Evolutionary conservation across 2,329 filamentous ascomycete genomes (phyloP).

Genomic region (Davidsoniella neocaledoniae): DNA sequence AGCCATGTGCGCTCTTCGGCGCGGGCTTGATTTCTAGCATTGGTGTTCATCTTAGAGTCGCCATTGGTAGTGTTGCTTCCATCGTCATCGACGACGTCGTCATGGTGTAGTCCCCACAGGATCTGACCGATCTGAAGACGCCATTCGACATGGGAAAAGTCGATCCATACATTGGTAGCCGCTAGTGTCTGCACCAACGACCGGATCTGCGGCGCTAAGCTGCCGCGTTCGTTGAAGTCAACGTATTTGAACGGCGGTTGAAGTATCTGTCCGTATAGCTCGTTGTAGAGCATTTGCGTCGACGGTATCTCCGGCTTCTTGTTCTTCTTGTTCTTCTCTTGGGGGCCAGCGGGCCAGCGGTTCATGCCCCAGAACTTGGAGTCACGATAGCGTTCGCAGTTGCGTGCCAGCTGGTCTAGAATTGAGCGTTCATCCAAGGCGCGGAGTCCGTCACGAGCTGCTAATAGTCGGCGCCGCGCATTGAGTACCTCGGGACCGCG

Average conservation of each 20-base stretch:
- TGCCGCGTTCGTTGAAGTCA: constrained; percentile 41
- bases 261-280: constrained; percentile 43
- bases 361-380: constrained; percentile 31
- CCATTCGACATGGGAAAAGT: constrained; percentile 61
- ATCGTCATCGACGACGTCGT: constrained; percentile 36
- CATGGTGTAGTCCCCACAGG: constrained; percentile 42
- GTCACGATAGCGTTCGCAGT: constrained; percentile 37
- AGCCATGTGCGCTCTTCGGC: constrained; percentile 51
- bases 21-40: constrained; percentile 16
- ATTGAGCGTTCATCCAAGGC: constrained; percentile 40
- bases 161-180: constrained; percentile 52
- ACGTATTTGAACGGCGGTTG: constrained; percentile 38
- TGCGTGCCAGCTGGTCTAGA: constrained; percentile 40
- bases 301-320: constrained; percentile 1
- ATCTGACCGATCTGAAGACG: constrained; percentile 56
- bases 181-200: constrained; percentile 49
- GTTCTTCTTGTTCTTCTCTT: neutral
- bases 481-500: constrained; percentile 39
- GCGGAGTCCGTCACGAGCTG: constrained; percentile 34
- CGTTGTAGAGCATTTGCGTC: constrained; percentile 38
- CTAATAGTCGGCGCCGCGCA: constrained; percentile 39
- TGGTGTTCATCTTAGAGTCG: constrained; percentile 24
- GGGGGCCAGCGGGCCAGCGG: constrained; percentile 17
- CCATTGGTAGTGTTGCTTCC: constrained; percentile 19
- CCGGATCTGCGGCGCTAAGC: constrained; percentile 53